Base-by-base conservation (phyloP, 208 protist genomes). In the Vickermania ingenoplastis region DNA sequence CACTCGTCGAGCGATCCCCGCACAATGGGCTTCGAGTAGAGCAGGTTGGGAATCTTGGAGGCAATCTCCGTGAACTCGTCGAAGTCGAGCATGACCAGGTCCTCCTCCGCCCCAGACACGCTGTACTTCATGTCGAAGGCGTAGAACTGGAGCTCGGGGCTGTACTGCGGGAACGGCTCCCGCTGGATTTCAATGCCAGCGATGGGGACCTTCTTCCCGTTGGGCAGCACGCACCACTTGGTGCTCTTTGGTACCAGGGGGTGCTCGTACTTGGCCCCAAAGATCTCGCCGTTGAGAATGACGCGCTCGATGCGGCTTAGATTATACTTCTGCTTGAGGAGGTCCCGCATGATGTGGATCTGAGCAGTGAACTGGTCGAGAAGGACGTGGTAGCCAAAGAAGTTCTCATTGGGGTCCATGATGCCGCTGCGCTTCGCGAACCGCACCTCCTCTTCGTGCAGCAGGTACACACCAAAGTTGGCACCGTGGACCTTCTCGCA, bases 361-460 rank as follows among this genome's bases (percentile, higher is more conserved):
- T 91, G 80, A 14, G 67, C 67, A 0, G 67, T 64, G 63, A 94
- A 89, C 36, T 89, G 79, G 49, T 84, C 79, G 48, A 71, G 67
- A 51, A 94, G 72, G 31, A 86, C 69, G 71, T 91, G 83, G 55
- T 94, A 94, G 61, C 87, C 87, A 70, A 94, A 94, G 67, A 94
- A 94, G 66, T 94, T 86, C 51, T 94, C 87, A 53, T 86, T 91
- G 0, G 81, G 81, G 60, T 91, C 81, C 82, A 94, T 94, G 53
- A 94, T 80, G 28, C 81, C 81, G 58, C 82, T 91, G 59, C 87
- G 87, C 60, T 94, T 94, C 2, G 87, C 73, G 55, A 86, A 94
- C 1, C 79, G 75, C 23, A 81, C 56, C 29, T 79, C 73, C 2
- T 64, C 56, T 41, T 91, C 87, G 36, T 87, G 67, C 5, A 94